Conservation (phyloP, 1,139 yeast species). For the Saccharomyces uvarum region DNA sequence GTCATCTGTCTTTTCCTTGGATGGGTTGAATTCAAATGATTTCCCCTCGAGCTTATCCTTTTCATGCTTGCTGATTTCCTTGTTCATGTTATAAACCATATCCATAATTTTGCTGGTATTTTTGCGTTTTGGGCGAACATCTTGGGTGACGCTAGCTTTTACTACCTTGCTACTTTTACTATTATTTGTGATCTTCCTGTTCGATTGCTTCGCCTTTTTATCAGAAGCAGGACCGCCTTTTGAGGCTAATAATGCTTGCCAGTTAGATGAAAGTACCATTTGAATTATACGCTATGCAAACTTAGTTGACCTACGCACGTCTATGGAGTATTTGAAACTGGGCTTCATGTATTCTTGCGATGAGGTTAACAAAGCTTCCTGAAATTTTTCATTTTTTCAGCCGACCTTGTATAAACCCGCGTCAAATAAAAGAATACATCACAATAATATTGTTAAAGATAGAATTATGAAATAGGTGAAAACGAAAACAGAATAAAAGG, state of each 20-base stretch:
- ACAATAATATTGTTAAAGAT: neutral
- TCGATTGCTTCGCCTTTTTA: conserved; percentile 1
- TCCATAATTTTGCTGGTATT: conserved; percentile 22
- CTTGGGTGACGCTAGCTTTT: neutral
- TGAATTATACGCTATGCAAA: neutral
- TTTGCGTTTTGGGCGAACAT: neutral
- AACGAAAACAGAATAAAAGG: neutral
- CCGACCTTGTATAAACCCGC: conserved; percentile 3
- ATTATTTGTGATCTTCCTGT: conserved; percentile 6
- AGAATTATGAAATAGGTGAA: neutral
- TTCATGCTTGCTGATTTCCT: conserved; percentile 22
- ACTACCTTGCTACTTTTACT: neutral
- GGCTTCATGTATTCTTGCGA: neutral
- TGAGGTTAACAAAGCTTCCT: conserved; percentile 1
- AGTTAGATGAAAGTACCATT: conserved; percentile 32
- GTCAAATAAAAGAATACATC: neutral
- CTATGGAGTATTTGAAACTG: neutral
- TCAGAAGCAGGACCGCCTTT: neutral
- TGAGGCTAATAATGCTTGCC: conserved; percentile 20
- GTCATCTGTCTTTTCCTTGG: neutral
- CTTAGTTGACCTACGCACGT: neutral
- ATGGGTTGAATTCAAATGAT: conserved; percentile 16
- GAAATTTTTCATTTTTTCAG: conserved; percentile 3
- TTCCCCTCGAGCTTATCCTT: conserved; percentile 22
- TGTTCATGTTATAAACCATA: conserved; percentile 29